These are phyloP conservation scores for Fusarium mexicanum DNA, from an alignment of 2,329 filamentous ascomycete genomes.

Conservation along the genomic window DNA sequence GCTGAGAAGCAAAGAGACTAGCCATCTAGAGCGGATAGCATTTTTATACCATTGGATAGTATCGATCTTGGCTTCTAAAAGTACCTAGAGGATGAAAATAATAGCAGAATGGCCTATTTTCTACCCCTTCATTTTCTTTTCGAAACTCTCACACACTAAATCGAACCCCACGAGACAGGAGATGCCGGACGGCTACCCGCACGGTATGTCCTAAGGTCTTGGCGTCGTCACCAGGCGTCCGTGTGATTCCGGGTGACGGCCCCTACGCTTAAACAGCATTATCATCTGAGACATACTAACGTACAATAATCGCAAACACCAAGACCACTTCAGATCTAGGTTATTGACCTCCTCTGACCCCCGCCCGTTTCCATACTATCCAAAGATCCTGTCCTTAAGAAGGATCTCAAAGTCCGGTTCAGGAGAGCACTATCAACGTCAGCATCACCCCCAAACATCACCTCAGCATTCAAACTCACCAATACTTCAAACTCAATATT, in stretches of 20 bases:
- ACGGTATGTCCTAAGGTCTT: accelerated
- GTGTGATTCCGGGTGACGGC: no score
- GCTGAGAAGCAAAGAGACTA: neutral
- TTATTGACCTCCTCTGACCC: accelerated
- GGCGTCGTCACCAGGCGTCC: neutral
- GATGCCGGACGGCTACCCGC: accelerated
- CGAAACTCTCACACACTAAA: accelerated
- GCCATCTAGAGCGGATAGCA: accelerated
- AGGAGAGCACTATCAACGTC: neutral
- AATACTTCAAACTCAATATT: conserved; percentile 25
- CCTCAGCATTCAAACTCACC: neutral
- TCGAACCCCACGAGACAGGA: accelerated
- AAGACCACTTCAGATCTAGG: accelerated
- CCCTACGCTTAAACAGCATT: no score
- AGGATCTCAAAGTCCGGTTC: conserved; percentile 8
- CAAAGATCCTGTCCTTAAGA: neutral
- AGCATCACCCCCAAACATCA: accelerated
- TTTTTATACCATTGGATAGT: accelerated
- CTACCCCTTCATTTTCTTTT: neutral
- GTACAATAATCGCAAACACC: accelerated
- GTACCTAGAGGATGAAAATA: no score
- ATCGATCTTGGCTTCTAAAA: accelerated
- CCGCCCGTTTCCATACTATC: accelerated
- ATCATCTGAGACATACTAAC: no score
- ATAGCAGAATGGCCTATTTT: accelerated